Percentiles rank a stretch among this genome's conserved stretches.
Evolutionary conservation across 768 basidiomycete genomes (phyloP).

Genomic region (Cubamyces sp.): DNA sequence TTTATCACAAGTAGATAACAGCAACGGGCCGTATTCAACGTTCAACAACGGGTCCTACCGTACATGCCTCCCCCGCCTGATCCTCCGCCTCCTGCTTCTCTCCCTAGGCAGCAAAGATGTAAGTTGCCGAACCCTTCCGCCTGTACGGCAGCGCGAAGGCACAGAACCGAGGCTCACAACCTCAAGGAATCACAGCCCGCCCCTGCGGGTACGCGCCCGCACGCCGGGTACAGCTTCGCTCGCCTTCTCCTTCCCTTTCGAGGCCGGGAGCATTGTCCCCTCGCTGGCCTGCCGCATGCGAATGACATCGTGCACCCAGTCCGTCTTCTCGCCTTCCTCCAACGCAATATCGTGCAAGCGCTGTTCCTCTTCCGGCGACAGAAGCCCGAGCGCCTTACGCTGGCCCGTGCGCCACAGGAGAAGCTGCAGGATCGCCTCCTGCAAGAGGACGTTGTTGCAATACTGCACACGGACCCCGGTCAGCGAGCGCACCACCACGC

Average conservation of each 20-base stretch:
- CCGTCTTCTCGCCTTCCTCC: conserved; percentile 53
- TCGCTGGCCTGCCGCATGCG: conserved; percentile 39
- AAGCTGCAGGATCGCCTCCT: conserved; percentile 72
- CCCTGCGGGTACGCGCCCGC: conserved; percentile 15
- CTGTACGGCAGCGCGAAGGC: conserved; percentile 17
- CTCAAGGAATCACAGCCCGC: conserved; percentile 7
- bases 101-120: conserved; percentile 11
- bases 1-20: conserved; percentile 1
- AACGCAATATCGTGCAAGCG: conserved; percentile 53
- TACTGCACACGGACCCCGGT: conserved; percentile 51
- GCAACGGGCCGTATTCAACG: conserved; percentile 7
- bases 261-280: conserved; percentile 24
- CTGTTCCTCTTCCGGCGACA: conserved; percentile 58
- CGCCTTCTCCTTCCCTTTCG: conserved; percentile 13
- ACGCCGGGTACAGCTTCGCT: conserved; percentile 1
- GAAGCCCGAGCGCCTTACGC: conserved; percentile 53
- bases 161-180: conserved; percentile 2
- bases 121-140: conserved; percentile 14
- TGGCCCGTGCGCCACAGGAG: conserved; percentile 71
- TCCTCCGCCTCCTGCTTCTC: not conserved
- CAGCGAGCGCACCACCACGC: not conserved
- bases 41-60: conserved; percentile 3
- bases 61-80: conserved; percentile 3
- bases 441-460: conserved; percentile 70
- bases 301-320: conserved; percentile 72